A percentile compares a stretch with the other conserved stretches of the same genome.
Evolutionary conservation across 1,139 yeast species (phyloP).

Genomic region (Suhomyces anneliseae): DNA sequence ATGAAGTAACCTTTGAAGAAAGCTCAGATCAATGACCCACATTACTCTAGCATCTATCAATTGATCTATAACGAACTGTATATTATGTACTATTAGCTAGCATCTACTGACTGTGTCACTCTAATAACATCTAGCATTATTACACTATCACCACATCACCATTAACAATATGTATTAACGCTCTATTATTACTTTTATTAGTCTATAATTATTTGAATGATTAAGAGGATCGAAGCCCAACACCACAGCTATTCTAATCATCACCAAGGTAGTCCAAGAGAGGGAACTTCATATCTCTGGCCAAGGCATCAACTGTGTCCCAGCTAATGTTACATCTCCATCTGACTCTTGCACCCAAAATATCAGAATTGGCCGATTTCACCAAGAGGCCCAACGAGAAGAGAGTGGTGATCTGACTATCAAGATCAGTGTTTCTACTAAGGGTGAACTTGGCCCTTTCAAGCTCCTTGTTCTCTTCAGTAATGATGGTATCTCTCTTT

Average conservation of each 20-base stretch:
- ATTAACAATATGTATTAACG: too few relatives aligned
- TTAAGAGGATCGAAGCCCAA: too few relatives aligned
- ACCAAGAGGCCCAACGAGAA: constrained; percentile 53
- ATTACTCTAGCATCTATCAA: too few relatives aligned
- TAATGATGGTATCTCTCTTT: constrained; percentile 35
- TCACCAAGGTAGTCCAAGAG: constrained; percentile 43
- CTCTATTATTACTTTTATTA: neutral
- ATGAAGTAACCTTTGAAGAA: constrained; percentile 23
- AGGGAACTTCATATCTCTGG: constrained; percentile 56
- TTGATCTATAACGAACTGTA: too few relatives aligned
- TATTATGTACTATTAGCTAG: too few relatives aligned
- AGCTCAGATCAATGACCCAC: neutral
- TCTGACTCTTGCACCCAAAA: constrained; percentile 58
- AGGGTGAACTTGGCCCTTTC: constrained; percentile 35
- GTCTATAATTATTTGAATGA: neutral
- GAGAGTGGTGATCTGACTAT: constrained; percentile 61
- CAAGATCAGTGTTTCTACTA: constrained; percentile 48
- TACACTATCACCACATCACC: too few relatives aligned
- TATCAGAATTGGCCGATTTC: constrained; percentile 53
- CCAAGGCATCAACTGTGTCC: constrained; percentile 49
- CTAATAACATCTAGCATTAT: too few relatives aligned
- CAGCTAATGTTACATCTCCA: constrained; percentile 66
- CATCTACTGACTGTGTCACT: too few relatives aligned
- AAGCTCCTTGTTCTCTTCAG: constrained; percentile 29
- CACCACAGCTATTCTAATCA: neutral